Conservation (phyloP, 2,329 filamentous ascomycete genomes). For the Fusarium musae region DNA sequence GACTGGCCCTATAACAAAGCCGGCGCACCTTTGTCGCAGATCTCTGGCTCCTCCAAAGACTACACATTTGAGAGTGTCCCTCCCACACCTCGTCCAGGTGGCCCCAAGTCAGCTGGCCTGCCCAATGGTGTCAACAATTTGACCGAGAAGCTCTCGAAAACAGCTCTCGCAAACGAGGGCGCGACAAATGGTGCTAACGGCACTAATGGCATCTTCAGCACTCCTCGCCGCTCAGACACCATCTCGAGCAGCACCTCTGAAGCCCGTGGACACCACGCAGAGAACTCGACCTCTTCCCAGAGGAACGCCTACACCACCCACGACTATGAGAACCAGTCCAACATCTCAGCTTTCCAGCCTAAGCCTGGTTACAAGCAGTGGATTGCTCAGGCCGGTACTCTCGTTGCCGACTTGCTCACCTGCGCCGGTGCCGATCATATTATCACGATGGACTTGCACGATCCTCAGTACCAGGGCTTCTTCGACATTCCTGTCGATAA, state of each 20-base stretch:
- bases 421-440: constrained; percentile 97
- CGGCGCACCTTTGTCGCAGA: constrained; percentile 85
- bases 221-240: constrained; percentile 51
- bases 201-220: constrained; percentile 45
- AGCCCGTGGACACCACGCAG: constrained; percentile 51
- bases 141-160: constrained; percentile 77
- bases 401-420: constrained; percentile 93
- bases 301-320: constrained; percentile 68
- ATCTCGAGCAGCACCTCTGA: constrained; percentile 49
- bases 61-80: constrained; percentile 95
- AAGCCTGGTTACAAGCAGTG: constrained; percentile 98
- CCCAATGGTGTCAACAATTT: constrained; percentile 75
- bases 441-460: constrained; percentile 97
- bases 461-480: constrained; percentile 97
- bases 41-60: constrained; percentile 60
- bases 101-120: constrained; percentile 72
- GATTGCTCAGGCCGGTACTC: constrained; percentile 96
- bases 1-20: constrained; percentile 97
- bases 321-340: constrained; percentile 70
- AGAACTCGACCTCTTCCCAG: constrained; percentile 55
- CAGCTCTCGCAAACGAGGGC: constrained; percentile 63
- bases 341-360: constrained; percentile 72
- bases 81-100: constrained; percentile 80
- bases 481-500: constrained; percentile 99
- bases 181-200: constrained; percentile 42